Base-by-base conservation (phyloP, 2,329 filamentous ascomycete species). In the Trichoderma sp. region DNA sequence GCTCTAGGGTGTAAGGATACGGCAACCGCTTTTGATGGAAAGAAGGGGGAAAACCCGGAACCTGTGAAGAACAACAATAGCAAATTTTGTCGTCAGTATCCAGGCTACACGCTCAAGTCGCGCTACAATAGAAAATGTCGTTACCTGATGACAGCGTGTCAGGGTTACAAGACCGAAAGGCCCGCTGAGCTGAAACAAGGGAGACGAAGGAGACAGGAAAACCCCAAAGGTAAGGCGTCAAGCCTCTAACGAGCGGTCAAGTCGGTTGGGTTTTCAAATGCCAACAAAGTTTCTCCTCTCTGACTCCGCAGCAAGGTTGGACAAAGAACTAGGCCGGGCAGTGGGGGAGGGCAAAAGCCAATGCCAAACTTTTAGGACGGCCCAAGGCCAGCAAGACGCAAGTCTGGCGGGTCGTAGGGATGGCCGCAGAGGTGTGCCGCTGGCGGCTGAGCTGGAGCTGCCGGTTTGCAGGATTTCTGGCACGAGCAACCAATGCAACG, bases 241-340 rank as follows among this genome's bases (percentile, higher is more conserved):
- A 53, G 65, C 22, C 9, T 35, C n/a, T 25, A 57, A 57, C 37
- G 59, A 60, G 52, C 48, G 37, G 66, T 53, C 66, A 57, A 58
- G n/a, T 27, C 25, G 13, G 37, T 53, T n/a, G 52, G 42, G 42
- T 22, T 45, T 22, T 19, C 22, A 48, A 48, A 48, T 32, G 29
- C 15, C 27, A 22, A n/a, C 29, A 37, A 37, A 45, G 39, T 35
- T 57, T 29, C 56, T 57, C 57, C 39, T 57, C 32, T 25, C 45
- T 35, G 17, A 17, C 25, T 39, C 58, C 15, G 52, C 39, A 53
- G 58, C 52, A 68, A 42, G 37, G 52, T 53, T 22, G 50, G 59
- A 45, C 32, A 34, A 48, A 45, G 66, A 45, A 42, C 34, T 45
- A 35, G 39, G 34, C 66, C 39, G 52, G 53, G 19, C 39, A 64